Conservation (phyloP, 2,329 filamentous ascomycete genomes). For the Claviceps sorghi region DNA sequence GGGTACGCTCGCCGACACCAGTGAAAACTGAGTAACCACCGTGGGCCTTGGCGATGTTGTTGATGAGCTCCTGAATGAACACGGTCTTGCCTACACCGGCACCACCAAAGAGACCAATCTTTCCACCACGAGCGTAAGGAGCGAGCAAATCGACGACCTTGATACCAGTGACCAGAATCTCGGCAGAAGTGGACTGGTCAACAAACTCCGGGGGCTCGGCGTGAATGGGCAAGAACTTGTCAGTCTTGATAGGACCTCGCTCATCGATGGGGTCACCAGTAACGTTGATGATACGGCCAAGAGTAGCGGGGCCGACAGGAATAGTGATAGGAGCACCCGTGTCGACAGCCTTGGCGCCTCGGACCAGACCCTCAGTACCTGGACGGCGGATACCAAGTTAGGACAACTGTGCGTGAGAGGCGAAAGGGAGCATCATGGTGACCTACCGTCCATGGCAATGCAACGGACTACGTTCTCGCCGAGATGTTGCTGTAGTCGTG, state of each 20-base stretch:
- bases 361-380: slow-evolving; percentile 99
- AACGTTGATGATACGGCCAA: slow-evolving; percentile 99
- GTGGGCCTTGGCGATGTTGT: slow-evolving; percentile 99
- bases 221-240: slow-evolving; percentile 83
- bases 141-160: slow-evolving; percentile 99
- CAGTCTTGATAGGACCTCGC: slow-evolving; percentile 91
- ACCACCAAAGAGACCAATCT: slow-evolving; percentile 99
- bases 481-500: slow-evolving; percentile 71
- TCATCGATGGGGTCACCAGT: slow-evolving; percentile 99
- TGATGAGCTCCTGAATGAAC: slow-evolving; percentile 99
- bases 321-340: slow-evolving; percentile 93
- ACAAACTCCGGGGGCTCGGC: slow-evolving; percentile 81
- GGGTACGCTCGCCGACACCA: slow-evolving; percentile 99
- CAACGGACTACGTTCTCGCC: slow-evolving; percentile 98
- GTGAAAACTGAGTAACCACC: slow-evolving; percentile 99
- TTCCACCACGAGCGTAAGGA: slow-evolving; percentile 99
- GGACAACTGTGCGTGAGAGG: neutral
- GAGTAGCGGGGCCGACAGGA: slow-evolving; percentile 81
- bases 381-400: neutral
- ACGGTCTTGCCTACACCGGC: slow-evolving; percentile 99
- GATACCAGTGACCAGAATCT: slow-evolving; percentile 98
- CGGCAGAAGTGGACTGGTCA: slow-evolving; percentile 91
- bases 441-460: slow-evolving; percentile 99
- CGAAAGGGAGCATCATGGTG: neutral
- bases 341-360: slow-evolving; percentile 72